Evolutionary conservation across 75 land plant genomes (phyloP).

Genomic region (Picea glauca): DNA sequence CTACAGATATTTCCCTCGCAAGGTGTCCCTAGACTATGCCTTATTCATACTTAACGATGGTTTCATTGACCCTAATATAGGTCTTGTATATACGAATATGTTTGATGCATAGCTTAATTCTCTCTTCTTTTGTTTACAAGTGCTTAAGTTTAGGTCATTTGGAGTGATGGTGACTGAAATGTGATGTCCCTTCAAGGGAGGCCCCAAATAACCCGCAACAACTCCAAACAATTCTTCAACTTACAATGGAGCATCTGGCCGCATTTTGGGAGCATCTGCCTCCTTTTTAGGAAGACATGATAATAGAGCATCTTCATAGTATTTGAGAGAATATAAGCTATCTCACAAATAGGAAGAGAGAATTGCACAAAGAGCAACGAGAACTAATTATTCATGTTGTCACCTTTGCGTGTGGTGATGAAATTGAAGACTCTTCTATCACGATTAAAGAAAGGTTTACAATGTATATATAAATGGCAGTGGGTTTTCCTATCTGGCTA

Average conservation of each 20-base stretch:
- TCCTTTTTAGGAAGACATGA: conserved; percentile 55
- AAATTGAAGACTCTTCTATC: no score
- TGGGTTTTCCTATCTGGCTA: no score
- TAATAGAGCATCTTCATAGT: no score
- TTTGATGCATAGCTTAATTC: conserved; percentile 70
- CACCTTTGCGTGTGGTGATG: conserved; percentile 22
- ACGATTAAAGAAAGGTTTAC: no score
- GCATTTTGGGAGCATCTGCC: conserved; percentile 36
- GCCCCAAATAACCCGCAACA: conserved; percentile 21
- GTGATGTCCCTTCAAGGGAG: conserved; percentile 64
- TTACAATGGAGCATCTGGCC: conserved; percentile 39
- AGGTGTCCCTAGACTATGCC: conserved; percentile 49
- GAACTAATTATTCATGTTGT: no score
- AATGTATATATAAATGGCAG: no score
- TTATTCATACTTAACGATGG: conserved; percentile 54
- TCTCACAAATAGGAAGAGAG: no score
- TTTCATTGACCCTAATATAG: conserved; percentile 25
- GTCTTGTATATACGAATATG: conserved; percentile 58
- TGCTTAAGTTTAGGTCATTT: conserved; percentile 50
- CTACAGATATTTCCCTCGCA: conserved; percentile 39
- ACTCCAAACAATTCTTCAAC: conserved; percentile 27
- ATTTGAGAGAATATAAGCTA: no score
- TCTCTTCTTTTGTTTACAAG: conserved; percentile 43
- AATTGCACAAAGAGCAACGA: no score
- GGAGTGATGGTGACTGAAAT: conserved; percentile 69